These are phyloP conservation scores for Licmophora abbreviata DNA, from an alignment of 108 stramenopile genomes.

Conservation along the genomic window DNA sequence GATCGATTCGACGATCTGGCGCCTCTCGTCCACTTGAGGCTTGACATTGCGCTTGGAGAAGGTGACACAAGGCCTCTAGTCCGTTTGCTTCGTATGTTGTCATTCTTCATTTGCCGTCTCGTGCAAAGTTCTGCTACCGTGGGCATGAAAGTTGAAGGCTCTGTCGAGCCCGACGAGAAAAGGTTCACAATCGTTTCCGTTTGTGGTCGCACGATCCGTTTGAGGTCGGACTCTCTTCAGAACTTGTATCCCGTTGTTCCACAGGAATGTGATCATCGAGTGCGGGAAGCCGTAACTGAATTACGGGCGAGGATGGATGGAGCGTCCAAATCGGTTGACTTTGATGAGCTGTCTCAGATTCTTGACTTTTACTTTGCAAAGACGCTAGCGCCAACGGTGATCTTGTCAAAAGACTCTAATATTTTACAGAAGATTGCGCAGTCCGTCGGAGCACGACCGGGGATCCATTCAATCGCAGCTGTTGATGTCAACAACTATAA, in stretches of 20 bases:
- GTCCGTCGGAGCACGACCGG: constrained; percentile 14
- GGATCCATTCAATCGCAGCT: constrained; percentile 17
- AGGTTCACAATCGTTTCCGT: constrained; percentile 2
- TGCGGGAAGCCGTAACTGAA: constrained; percentile 7
- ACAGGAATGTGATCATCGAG: constrained; percentile 13
- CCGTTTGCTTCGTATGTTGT: constrained; percentile 38
- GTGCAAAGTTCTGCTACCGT: constrained; percentile 1
- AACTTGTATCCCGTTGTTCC: constrained; percentile 21
- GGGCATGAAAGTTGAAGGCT: constrained; percentile 8
- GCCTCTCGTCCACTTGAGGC: constrained; percentile 3
- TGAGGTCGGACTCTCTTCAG: constrained; percentile 16
- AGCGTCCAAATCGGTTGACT: background rate
- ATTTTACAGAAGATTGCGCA: constrained; percentile 14
- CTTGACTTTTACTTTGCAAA: constrained; percentile 44
- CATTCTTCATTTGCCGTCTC: constrained; percentile 26
- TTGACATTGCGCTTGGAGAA: constrained; percentile 23
- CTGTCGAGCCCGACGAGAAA: constrained; percentile 2
- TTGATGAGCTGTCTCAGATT: constrained; percentile 29
- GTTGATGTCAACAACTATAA: constrained; percentile 37
- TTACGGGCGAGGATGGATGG: no score
- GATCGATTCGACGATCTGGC: constrained; percentile 13
- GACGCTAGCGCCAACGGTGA: constrained; percentile 47
- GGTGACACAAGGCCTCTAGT: constrained; percentile 53
- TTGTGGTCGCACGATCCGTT: constrained; percentile 6
- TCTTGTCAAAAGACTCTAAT: constrained; percentile 23